phyloP scores from a whole-genome alignment of 2,329 filamentous ascomycete species.

The Orbilia brochopaga region DNA sequence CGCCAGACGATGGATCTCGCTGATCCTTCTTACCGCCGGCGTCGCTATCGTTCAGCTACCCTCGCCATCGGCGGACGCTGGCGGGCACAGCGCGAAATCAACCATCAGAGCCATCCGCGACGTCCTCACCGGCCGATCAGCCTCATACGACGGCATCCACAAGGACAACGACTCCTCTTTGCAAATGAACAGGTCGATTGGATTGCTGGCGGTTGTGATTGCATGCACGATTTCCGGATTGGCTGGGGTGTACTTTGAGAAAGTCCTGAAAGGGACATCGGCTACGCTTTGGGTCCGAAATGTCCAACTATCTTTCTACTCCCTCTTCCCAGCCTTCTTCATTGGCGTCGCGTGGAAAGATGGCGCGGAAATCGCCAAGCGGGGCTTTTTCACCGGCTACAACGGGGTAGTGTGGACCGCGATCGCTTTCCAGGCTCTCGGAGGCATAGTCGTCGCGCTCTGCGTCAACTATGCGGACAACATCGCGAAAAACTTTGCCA shows the following conservation, averaged over 20 bases:
- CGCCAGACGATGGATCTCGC: conserved; percentile 76
- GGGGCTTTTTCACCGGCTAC: conserved; percentile 94
- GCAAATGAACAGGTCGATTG: conserved; percentile 77
- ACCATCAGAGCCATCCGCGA: conserved; percentile 87
- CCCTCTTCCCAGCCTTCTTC: conserved; percentile 84
- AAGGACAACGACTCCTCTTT: conserved; percentile 63
- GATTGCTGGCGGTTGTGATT: conserved; percentile 76
- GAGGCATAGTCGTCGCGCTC: conserved; percentile 81
- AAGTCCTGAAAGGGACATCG: conserved; percentile 85
- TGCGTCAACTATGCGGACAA: conserved; percentile 85
- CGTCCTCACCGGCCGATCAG: conserved; percentile 61
- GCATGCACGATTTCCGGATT: conserved; percentile 82
- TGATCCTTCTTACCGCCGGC: conserved; percentile 79
- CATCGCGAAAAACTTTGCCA: conserved; percentile 91
- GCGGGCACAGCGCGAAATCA: conserved; percentile 64
- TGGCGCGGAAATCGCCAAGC: conserved; percentile 77
- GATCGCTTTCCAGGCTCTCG: conserved; percentile 79
- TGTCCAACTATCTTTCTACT: conserved; percentile 92
- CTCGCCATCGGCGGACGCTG: conserved; percentile 61
- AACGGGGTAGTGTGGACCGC: conserved; percentile 89
- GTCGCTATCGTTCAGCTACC: conserved; percentile 86
- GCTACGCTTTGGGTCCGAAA: conserved; percentile 92
- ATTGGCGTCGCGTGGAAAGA: conserved; percentile 87
- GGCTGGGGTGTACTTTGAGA: conserved; percentile 87
- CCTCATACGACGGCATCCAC: conserved; percentile 61